These are phyloP conservation scores for Candida oleophila DNA, from an alignment of 805 yeast species.

Conservation along the genomic window DNA sequence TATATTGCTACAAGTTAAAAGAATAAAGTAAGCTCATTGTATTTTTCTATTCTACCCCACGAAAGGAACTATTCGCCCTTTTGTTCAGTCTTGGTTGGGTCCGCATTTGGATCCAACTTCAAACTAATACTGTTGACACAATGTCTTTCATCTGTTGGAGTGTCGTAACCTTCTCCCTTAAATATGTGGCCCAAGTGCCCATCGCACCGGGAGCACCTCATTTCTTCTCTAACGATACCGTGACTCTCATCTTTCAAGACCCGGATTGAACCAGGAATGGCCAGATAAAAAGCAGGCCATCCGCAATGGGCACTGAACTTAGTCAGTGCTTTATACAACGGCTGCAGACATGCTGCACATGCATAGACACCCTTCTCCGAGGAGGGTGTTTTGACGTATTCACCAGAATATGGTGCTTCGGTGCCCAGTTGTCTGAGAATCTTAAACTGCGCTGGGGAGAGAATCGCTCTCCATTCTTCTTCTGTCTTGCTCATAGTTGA, in stretches of 20 bases:
- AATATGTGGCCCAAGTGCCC: conserved; percentile 97
- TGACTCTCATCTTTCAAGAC: conserved; percentile 56
- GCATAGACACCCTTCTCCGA: conserved; percentile 60
- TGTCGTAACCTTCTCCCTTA: conserved; percentile 86
- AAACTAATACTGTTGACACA: conserved; percentile 88
- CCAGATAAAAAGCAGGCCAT: conserved; percentile 97
- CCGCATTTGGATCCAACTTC: conserved; percentile 44
- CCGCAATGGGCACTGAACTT: conserved; percentile 94
- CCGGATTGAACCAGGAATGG: conserved; percentile 74
- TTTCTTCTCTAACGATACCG: conserved; percentile 88
- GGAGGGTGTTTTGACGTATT: conserved; percentile 53
- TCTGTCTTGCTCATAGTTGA: conserved; percentile 38
- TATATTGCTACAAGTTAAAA: no score
- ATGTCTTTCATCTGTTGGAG: conserved; percentile 89
- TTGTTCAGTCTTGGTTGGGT: background rate
- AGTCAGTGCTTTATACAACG: conserved; percentile 74
- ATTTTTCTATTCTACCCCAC: no score
- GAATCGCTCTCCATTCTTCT: conserved; percentile 75
- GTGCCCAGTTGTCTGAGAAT: conserved; percentile 76
- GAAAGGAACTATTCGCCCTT: no score
- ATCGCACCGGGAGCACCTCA: conserved; percentile 84
- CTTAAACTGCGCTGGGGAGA: conserved; percentile 74
- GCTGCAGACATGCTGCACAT: conserved; percentile 85
- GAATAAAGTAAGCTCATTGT: no score
- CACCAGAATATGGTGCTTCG: conserved; percentile 65